Conservation (phyloP, 805 yeast genomes). For the Saccharomycopsis fodiens region DNA sequence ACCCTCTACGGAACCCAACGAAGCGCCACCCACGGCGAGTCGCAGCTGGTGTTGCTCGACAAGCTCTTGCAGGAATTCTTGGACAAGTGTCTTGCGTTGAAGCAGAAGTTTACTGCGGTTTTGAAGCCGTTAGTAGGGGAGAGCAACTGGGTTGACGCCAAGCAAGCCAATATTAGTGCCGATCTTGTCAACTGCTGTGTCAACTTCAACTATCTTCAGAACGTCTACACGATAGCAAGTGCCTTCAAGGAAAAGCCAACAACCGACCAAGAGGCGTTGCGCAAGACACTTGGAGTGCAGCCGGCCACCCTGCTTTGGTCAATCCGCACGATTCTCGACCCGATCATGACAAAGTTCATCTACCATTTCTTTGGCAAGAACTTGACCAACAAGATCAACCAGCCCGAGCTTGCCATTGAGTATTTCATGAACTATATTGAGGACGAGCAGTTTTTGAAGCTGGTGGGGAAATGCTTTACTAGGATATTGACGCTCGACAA, state of each 20-base stretch:
- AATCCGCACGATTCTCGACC: constrained; percentile 10
- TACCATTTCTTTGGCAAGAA: constrained; percentile 20
- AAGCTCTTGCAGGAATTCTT: neutral
- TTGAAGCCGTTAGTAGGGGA: constrained; percentile 13
- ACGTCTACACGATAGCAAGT: neutral
- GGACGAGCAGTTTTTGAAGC: constrained; percentile 7
- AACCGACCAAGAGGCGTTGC: neutral
- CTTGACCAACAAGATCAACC: constrained; percentile 18
- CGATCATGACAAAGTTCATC: constrained; percentile 18
- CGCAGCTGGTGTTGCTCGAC: neutral
- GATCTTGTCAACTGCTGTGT: constrained; percentile 14
- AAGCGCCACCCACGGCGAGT: neutral
- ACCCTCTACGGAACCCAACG: neutral
- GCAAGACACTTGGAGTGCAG: neutral
- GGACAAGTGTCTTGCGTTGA: constrained; percentile 2
- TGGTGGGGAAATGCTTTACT: constrained; percentile 1
- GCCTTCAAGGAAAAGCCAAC: neutral
- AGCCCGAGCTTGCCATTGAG: constrained; percentile 19
- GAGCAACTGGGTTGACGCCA: constrained; percentile 10
- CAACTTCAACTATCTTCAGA: constrained; percentile 13
- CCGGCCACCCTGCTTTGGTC: constrained; percentile 8
- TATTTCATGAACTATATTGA: constrained; percentile 14
- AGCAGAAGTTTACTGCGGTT: constrained; percentile 2
- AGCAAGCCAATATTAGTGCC: neutral
- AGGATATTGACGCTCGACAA: neutral